These are phyloP conservation scores for Hymenoscyphus fructigenus DNA, from an alignment of 2,329 filamentous ascomycete genomes.

Conservation along the genomic window DNA sequence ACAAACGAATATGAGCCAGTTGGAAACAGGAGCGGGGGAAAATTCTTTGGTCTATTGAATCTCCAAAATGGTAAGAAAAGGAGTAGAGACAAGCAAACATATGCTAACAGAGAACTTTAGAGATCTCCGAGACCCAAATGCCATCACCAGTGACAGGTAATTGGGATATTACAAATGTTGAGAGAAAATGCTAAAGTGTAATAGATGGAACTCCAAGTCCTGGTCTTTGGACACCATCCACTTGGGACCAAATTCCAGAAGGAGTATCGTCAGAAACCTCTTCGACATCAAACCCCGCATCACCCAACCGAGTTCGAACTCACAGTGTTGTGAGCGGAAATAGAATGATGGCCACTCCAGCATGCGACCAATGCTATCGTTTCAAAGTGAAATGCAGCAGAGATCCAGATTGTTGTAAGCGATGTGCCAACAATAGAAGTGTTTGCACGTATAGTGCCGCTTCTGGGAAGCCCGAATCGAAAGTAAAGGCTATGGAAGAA, in stretches of 20 bases:
- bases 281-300: slow-evolving; percentile 8
- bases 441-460: slow-evolving; percentile 13
- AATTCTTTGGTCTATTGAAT: slow-evolving; percentile 12
- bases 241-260: slow-evolving; percentile 11
- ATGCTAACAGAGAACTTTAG: not conserved
- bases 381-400: slow-evolving; percentile 15
- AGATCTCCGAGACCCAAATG: slow-evolving; percentile 2
- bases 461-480: slow-evolving; percentile 1
- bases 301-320: slow-evolving; percentile 7
- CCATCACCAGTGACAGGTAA: slow-evolving; percentile 11
- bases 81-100: not conserved
- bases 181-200: not conserved
- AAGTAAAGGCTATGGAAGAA: slow-evolving; percentile 5
- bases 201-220: slow-evolving; percentile 4
- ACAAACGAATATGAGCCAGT: slow-evolving; percentile 1
- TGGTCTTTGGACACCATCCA: slow-evolving; percentile 11
- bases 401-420: slow-evolving; percentile 13
- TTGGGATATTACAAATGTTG: not conserved
- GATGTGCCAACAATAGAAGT: slow-evolving; percentile 13
- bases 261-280: slow-evolving; percentile 11
- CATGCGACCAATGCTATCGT: slow-evolving; percentile 15
- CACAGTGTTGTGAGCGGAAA: slow-evolving; percentile 9
- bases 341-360: slow-evolving; percentile 9
- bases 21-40: slow-evolving; percentile 1
- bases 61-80: slow-evolving; percentile 7